Base-by-base conservation (phyloP, 306 rosid species). In the Rubus parviflorus region DNA sequence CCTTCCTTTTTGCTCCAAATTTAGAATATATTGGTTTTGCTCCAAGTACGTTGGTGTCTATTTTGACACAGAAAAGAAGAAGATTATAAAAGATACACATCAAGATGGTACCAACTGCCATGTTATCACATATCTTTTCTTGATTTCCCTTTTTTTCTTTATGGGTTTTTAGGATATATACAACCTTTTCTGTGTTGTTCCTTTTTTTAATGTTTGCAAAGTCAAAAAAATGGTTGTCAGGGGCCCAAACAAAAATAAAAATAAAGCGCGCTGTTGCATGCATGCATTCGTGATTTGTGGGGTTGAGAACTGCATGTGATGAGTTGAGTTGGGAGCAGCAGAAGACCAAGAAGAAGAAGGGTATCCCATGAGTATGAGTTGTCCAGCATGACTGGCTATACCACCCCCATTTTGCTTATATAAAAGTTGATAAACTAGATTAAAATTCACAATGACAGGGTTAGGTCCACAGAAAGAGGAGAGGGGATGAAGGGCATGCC, bases 281-380 rank as follows among this genome's bases (percentile, higher is more conserved):
- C 40, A 61, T 62, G 62, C 47, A 71, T 51, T 70, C 48, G 74
- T 62, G 43, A 71, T 51, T 70, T 70, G 74, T 62, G 43, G 43
- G 68, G 19, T 35, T 60, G 40, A 13, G 68, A 54, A 43, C 23
- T 20, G 69, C 88, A 86, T 83, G 92, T 58, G 64, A 58, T 58
- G 5, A 10, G 64, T 23, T 85, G 89, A 85, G 72, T 16, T 79
- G 54, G 19, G 23, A 67, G 22, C 41, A 11, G 65, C 65, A 61
- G 74, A 57, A 22, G 14, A 14, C 81, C 81, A 30, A 77, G 40
- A 37, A 71, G 47, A 61, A 23, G 38, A 5, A 41, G 45, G 85
- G 81, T 9, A 83, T 87, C 82, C 82, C 71, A 76, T 70, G 83
- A 62, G 70, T n/a, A 70, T 84, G 88, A 87, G 90, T 85, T 89